These are phyloP conservation scores for Aureobasidium melanogenum DNA, from an alignment of 2,329 filamentous ascomycete species.

Conservation along the genomic window DNA sequence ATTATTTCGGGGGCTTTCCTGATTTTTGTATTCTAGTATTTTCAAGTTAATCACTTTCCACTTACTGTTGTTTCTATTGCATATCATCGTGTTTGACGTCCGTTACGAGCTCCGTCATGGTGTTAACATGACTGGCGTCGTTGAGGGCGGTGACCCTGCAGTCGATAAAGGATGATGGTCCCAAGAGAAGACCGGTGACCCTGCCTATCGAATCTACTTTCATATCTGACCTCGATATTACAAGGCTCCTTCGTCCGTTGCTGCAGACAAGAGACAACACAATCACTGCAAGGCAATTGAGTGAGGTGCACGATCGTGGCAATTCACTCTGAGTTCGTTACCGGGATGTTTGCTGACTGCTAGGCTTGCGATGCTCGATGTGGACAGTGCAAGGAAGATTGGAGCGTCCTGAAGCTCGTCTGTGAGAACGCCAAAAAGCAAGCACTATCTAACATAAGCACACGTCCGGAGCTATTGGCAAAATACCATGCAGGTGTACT, in stretches of 20 bases:
- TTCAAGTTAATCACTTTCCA: background rate
- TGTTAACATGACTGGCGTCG: background rate
- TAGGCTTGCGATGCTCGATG: background rate
- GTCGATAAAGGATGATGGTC: no score
- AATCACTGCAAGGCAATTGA: background rate
- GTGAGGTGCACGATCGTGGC: background rate
- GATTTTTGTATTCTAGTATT: background rate
- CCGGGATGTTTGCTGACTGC: background rate
- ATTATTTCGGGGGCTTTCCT: background rate
- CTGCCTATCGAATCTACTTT: background rate
- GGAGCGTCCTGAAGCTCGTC: background rate
- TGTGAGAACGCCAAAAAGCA: background rate
- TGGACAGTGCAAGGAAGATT: background rate
- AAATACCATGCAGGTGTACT: background rate
- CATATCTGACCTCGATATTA: background rate
- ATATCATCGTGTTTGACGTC: background rate
- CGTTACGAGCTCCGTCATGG: background rate
- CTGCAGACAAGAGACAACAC: no score
- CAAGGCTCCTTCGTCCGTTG: background rate
- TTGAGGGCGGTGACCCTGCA: no score
- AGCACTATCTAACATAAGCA: conserved; percentile 6
- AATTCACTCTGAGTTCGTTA: background rate
- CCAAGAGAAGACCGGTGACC: background rate
- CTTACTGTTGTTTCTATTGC: background rate
- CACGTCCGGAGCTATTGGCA: conserved; percentile 10